Evolutionary conservation across 2,329 filamentous ascomycete genomes (phyloP), one percentile per base, ranked within the genome.

Genomic region (Verticillium klebahnii): DNA sequence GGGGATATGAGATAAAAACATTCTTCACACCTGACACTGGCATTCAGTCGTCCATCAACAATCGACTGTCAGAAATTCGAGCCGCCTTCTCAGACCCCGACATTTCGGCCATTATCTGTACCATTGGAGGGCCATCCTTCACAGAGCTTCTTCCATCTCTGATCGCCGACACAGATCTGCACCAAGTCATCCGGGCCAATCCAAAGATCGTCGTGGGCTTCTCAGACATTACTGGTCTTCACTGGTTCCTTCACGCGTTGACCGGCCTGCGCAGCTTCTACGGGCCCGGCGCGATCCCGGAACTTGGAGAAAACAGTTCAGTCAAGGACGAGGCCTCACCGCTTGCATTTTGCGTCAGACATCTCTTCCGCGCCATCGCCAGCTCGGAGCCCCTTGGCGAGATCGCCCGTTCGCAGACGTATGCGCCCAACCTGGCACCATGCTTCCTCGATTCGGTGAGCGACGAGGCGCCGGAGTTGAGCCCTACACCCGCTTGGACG

Each of bases 261-360:
- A 69, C 74, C 0, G 77, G 78, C 0, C 67, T 80, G 39, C 74
- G 77, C 50, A 79, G 77, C 5, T 80, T 79, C 59, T 80, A 80
- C 66, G 78, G 78, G 0, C 78, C 78, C 2, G 70, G 73, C 3
- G 67, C 72, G 2, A 71, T 78, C 56, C 68, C 75, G 1, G 77
- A 80, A 63, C 74, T 79, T 0, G 75, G 75, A 34, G 74, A 73
- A 36, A 57, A 66, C 1, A 64, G 59, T 11, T 63, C 69, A 0
- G 39, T 62, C 6, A 64, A 68, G 2, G 66, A 71, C 15, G 68
- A 70, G 14, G 58, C 62, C 2, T 70, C 70, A 2, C 60, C 74
- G 7, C 66, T 75, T 5, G 68, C 67, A 0, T 76, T 77, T 59
- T 70, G 63, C 23, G 63, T 70, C 12, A 62, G 69, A 7, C 66